Base-by-base conservation (phyloP, 2,329 filamentous ascomycete species). In the Lithohypha guttulata region DNA sequence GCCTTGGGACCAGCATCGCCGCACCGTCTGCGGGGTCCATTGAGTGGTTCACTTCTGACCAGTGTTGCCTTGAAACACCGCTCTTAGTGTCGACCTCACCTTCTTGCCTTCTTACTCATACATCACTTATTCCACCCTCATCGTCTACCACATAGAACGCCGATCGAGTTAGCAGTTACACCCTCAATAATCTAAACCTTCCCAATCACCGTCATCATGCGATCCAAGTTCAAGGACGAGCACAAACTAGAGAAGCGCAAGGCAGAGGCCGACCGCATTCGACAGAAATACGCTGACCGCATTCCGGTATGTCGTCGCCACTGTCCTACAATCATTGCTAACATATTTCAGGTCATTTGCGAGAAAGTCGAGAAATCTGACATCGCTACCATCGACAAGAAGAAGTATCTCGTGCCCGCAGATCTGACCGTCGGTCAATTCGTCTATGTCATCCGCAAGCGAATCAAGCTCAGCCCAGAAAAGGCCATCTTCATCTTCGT, bases 401-500 rank as follows among this genome's bases (percentile, higher is more conserved):
- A 98, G 79, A 98, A 98, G 72, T 98, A 98, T 60, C 77, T 98
- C 34, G 91, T 98, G 19, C 91, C 91, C 10, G 86, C 91, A 54
- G 91, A 98, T 61, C 77, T 98, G 59, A 98, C 91, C 48, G 91
- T 98, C 49, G 91, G 91, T 56, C 91, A 98, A 79, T 95, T 98
- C 62, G 91, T 98, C 69, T 98, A 98, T 67, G 91, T 98, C 51
- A 98, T 98, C 68, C 86, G 91, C 64, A 98, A 98, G 77, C 83
- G 91, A 59, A 98, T 98, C 71, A 98, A 98, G 84, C 77, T 98
- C 53, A 94, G 86, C 40, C 91, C 91, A 21, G 91, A 98, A 73
- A 98, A 98, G 77, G 91, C 91, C 61, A 98, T 98, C 70, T 98
- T 98, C 75, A 96, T 98, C 75, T 98, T 96, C 68, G 91, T 98